phyloP scores from a whole-genome alignment of 352 stramenopile genomes.

The Phytophthora nicotianae region DNA sequence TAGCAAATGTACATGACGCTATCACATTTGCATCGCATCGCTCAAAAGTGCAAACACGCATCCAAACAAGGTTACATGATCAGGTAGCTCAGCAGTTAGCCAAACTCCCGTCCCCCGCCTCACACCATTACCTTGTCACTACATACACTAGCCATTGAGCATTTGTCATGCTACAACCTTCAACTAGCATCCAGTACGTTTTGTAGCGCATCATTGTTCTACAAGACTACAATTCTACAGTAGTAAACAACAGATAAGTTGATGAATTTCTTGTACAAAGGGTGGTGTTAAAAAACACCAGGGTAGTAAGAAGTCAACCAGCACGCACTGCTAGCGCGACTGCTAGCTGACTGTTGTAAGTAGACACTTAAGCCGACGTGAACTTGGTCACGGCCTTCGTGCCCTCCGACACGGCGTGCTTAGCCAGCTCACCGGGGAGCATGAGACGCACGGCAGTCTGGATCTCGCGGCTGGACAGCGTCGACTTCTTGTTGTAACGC shows the following conservation, averaged over 20 bases:
- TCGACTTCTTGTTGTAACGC: slow-evolving; percentile 99
- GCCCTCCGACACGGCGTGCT: slow-evolving; percentile 97
- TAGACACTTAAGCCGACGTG: slow-evolving; percentile 78
- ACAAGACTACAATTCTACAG: too few relatives aligned
- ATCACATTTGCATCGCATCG: too few relatives aligned
- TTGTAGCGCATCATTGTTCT: too few relatives aligned
- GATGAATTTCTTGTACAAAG: slow-evolving; percentile 31
- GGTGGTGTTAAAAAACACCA: slow-evolving; percentile 65
- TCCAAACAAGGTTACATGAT: too few relatives aligned
- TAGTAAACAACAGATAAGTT: too few relatives aligned
- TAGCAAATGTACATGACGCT: not conserved
- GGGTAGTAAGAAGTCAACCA: slow-evolving; percentile 14
- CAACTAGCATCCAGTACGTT: too few relatives aligned
- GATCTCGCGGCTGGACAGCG: slow-evolving; percentile 96
- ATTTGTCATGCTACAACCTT: too few relatives aligned
- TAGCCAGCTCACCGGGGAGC: slow-evolving; percentile 96
- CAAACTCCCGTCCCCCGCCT: too few relatives aligned
- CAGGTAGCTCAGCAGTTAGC: too few relatives aligned
- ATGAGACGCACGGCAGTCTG: slow-evolving; percentile 96
- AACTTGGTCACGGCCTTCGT: slow-evolving; percentile 97
- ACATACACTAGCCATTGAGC: too few relatives aligned
- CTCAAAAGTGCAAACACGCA: too few relatives aligned
- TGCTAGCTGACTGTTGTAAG: slow-evolving; percentile 6
- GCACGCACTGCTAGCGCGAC: not conserved
- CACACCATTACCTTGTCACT: too few relatives aligned